Evolutionary conservation across 768 basidiomycete species (phyloP).

Genomic region (Coprinopsis marcescibilis): DNA sequence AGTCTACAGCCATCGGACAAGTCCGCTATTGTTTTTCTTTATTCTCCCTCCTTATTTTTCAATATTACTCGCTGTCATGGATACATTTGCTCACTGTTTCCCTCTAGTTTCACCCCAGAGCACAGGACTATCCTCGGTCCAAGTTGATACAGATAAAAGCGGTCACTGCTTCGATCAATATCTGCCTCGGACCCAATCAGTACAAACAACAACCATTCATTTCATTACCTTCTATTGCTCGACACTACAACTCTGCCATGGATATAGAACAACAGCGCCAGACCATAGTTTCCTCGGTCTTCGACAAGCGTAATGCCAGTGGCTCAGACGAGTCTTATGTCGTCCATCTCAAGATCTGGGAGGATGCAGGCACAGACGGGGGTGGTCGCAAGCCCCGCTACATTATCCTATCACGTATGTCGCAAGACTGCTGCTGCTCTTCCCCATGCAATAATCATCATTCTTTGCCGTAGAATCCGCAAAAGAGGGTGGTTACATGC

Average conservation of each 20-base stretch:
- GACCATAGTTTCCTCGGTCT: slow-evolving; percentile 79
- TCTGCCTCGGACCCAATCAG: background rate
- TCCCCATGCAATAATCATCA: background rate
- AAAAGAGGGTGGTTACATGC: slow-evolving; percentile 66
- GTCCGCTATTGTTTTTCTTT: background rate
- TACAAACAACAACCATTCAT: too few relatives aligned
- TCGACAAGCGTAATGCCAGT: slow-evolving; percentile 62
- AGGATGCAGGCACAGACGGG: slow-evolving; percentile 67
- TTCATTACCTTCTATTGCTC: background rate
- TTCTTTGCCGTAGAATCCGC: slow-evolving; percentile 42
- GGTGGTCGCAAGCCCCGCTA: slow-evolving; percentile 82
- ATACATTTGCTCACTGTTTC: too few relatives aligned
- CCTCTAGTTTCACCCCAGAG: too few relatives aligned
- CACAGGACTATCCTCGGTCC: too few relatives aligned
- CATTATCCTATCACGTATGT: slow-evolving; percentile 86
- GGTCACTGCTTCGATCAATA: background rate
- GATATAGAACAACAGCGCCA: slow-evolving; percentile 48
- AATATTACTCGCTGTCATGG: too few relatives aligned
- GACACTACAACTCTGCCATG: slow-evolving; percentile 5
- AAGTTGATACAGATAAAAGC: too few relatives aligned
- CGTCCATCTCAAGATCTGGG: slow-evolving; percentile 89
- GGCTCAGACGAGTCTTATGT: slow-evolving; percentile 78
- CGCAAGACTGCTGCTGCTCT: slow-evolving; percentile 3
- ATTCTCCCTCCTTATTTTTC: too few relatives aligned
- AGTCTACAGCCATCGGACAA: background rate